Conservation (phyloP, 176 grass and related monocot genomes). For the Areca catechu region DNA sequence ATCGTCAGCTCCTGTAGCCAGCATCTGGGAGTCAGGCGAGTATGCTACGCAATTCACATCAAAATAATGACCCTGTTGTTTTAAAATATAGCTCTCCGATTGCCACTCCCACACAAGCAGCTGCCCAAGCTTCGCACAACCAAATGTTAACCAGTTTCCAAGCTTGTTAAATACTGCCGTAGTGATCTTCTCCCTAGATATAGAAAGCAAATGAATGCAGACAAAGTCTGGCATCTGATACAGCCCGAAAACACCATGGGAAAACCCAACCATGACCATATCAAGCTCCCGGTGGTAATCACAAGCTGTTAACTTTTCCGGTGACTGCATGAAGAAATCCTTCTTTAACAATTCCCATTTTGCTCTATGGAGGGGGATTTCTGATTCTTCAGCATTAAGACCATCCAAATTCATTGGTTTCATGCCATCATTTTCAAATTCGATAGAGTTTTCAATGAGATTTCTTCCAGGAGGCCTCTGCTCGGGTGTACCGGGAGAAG, state of each 20-base stretch:
- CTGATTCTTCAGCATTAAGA: conserved; percentile 13
- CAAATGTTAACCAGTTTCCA: conserved; percentile 89
- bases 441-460: conserved; percentile 19
- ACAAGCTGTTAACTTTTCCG: conserved; percentile 67
- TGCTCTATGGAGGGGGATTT: conserved; percentile 36
- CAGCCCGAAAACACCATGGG: conserved; percentile 81
- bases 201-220: conserved; percentile 77
- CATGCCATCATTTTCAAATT: conserved; percentile 30
- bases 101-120: conserved; percentile 93
- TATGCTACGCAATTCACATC: conserved; percentile 94
- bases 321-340: conserved; percentile 78
- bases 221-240: conserved; percentile 98
- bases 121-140: conserved; percentile 92
- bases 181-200: conserved; percentile 90
- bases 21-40: conserved; percentile 85
- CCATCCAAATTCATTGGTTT: conserved; percentile 33
- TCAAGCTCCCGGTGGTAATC: conserved; percentile 83
- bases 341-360: conserved; percentile 73
- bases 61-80: conserved; percentile 96
- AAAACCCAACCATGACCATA: conserved; percentile 86
- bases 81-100: conserved; percentile 87
- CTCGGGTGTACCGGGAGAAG: conserved; percentile 45
- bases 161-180: conserved; percentile 77
- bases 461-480: conserved; percentile 22
- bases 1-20: conserved; percentile 94